Evolutionary conservation across 495 filamentous ascomycete species (phyloP), one percentile per base, ranked within the genome.

Genomic region (Lichina pygmaea): DNA sequence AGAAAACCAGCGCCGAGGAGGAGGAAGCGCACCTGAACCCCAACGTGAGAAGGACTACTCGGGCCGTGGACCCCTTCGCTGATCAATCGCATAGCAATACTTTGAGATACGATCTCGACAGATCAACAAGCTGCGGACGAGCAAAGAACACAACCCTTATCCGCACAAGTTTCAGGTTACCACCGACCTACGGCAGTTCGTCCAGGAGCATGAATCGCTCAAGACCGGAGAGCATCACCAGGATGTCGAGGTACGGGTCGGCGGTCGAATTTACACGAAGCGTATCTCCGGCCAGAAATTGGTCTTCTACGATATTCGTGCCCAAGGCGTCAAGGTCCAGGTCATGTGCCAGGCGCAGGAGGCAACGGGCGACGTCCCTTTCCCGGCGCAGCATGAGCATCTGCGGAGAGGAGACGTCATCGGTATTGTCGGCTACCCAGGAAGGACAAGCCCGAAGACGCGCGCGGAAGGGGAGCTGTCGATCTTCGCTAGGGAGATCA

Each of bases 151-250:
- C 16, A 78, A 92, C 58, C 84, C 89, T 13, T 94, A 93, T 60
- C 91, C 89, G 8, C 89, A 99, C 73, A 95, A 95, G 69, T 95
- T 94, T 70, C 66, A 84, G 41, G 74, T 81, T 58, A 81, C 74
- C 52, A 77, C 75, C 52, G 77, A 85, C 51, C 65, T 93, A 44
- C 61, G 69, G 49, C 71, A 84, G 41, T 86, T 89, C 61, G 61
- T 81, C 51, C 67, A 76, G 51, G 64, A 83, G 33, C 86, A 81
- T 53, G 67, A 67, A 43, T 58, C 71, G 43, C 73, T 95, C 54
- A 76, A 77, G 64, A 91, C 81, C 51, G 89, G 91, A 57, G 85
- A 95, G 62, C 64, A 72, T 45, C 69, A 70, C 57, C 67, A 77
- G 56, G 77, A 83, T 48, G 65, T 72, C 46, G 69, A 71, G 51